Conservation (phyloP, 257 asterid genomes). For the Solanum sitiens region DNA sequence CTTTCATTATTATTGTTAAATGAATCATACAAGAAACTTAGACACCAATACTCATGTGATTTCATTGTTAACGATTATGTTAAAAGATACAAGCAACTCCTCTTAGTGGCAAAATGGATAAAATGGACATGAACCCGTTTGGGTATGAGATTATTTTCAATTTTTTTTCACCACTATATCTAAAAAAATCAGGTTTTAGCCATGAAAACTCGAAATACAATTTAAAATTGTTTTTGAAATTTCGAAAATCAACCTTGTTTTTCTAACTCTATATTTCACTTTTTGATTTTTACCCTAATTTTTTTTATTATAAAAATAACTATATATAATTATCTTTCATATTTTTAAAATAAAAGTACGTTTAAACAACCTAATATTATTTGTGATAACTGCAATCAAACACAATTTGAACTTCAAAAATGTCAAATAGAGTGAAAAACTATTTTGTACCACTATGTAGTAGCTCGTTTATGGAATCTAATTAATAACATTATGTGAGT, state of each 20-base stretch:
- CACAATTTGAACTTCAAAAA: no score
- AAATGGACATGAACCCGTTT: background rate
- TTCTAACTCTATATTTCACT: no score
- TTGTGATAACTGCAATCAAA: background rate
- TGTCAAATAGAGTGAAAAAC: background rate
- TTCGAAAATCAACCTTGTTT: no score
- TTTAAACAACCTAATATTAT: no score
- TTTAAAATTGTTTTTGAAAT: no score
- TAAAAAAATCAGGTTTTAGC: background rate
- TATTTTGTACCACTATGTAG: background rate
- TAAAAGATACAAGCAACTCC: background rate
- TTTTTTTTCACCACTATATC: background rate
- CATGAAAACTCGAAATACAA: no score
- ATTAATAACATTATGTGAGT: background rate
- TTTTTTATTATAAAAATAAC: no score
- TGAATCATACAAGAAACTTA: background rate
- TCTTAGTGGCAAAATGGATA: background rate
- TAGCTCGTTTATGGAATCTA: background rate
- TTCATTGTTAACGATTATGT: background rate
- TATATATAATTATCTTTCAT: no score
- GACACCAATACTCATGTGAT: rapidly evolving
- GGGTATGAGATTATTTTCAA: no score
- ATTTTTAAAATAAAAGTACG: no score
- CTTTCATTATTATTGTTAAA: background rate
- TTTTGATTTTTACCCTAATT: no score